phyloP scores from a whole-genome alignment of 2,329 filamentous ascomycete genomes.

The Pseudogymnoascus sp. region DNA sequence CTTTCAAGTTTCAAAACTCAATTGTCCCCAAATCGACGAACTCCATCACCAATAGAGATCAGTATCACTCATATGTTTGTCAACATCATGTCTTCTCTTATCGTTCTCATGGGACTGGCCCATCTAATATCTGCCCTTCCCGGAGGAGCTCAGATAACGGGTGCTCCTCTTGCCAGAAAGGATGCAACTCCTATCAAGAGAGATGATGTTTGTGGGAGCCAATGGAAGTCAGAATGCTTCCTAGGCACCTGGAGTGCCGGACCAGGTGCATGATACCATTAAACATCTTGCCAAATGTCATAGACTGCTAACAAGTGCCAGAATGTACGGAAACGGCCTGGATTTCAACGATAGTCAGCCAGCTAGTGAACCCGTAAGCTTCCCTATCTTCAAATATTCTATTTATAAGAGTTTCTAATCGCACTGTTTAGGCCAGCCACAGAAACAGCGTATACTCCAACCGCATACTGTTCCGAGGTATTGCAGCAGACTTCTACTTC shows the following conservation, averaged over 20 bases:
- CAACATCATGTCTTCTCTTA: neutral
- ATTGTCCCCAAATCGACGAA: neutral
- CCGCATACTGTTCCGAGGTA: neutral
- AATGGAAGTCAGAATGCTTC: neutral
- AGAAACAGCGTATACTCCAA: neutral
- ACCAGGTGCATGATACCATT: neutral
- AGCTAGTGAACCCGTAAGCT: neutral
- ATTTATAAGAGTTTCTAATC: neutral
- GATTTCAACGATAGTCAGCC: neutral
- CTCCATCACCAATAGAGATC: neutral
- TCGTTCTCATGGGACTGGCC: neutral
- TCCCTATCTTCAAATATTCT: neutral
- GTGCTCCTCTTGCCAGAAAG: neutral
- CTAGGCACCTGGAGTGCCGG: neutral
- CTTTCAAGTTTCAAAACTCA: neutral
- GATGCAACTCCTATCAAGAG: neutral
- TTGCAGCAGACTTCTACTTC: neutral
- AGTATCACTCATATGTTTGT: neutral
- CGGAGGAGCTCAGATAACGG: neutral
- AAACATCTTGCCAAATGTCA: neutral
- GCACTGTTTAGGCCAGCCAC: neutral
- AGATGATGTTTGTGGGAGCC: neutral
- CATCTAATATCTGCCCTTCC: neutral
- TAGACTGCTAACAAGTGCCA: neutral
- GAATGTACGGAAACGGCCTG: neutral